Evolutionary conservation across 495 filamentous ascomycete species (phyloP).

Genomic region (Extremus antarcticus): DNA sequence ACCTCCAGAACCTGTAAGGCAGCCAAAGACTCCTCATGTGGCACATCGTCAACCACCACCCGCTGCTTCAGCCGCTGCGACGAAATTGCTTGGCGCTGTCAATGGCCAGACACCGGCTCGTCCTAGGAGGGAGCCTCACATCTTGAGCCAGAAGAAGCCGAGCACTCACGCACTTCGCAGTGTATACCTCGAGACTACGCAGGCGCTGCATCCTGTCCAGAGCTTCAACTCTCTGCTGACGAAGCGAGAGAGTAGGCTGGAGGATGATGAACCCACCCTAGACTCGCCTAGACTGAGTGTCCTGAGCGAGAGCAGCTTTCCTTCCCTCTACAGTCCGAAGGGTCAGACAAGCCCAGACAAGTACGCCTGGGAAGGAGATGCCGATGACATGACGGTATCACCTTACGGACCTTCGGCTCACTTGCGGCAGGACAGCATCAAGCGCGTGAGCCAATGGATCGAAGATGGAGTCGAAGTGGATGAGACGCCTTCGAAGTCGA

Average conservation of each 20-base stretch:
- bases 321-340: constrained; percentile 18
- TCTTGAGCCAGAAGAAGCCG: constrained; percentile 18
- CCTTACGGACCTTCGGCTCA: not conserved
- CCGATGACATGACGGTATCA: constrained; percentile 4
- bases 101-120: constrained; percentile 9
- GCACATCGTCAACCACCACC: not conserved
- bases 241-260: constrained; percentile 10
- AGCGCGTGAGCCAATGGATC: constrained; percentile 21
- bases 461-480: constrained; percentile 5
- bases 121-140: constrained; percentile 11
- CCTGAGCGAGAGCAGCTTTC: constrained; percentile 23
- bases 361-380: constrained; percentile 14
- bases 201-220: constrained; percentile 14
- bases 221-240: constrained; percentile 23
- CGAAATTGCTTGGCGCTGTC: constrained; percentile 6
- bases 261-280: constrained; percentile 11
- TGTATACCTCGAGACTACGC: constrained; percentile 17
- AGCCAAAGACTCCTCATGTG: constrained; percentile 2
- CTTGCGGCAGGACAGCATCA: constrained; percentile 14
- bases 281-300: constrained; percentile 20
- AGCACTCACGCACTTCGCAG: constrained; percentile 18
- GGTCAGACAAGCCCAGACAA: constrained; percentile 4
- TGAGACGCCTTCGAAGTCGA: constrained; percentile 17
- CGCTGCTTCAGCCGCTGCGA: constrained; percentile 8
- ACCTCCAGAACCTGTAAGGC: constrained; percentile 4